Conservation (phyloP, 208 protist species). For the Trypanosoma platydactyli region DNA sequence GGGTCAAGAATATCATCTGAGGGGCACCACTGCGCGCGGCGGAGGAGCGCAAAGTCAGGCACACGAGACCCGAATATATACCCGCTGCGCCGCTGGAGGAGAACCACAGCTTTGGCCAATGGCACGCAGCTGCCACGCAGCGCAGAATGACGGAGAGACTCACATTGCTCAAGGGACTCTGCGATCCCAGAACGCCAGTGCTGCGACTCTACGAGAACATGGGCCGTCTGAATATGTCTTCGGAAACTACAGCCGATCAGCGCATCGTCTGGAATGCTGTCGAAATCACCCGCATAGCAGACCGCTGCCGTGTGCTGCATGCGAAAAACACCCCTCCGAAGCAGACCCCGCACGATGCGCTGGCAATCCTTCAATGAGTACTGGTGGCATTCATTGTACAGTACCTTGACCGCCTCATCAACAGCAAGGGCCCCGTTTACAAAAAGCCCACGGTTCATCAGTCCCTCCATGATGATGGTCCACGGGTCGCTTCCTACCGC, state of each 20-base stretch:
- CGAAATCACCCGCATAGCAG: constrained; percentile 45
- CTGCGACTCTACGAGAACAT: constrained; percentile 83
- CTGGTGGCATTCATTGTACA: constrained; percentile 75
- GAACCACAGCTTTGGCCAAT: constrained; percentile 62
- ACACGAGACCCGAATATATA: constrained; percentile 81
- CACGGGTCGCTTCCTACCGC: constrained; percentile 39
- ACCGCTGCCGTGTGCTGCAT: constrained; percentile 25
- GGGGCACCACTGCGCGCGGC: constrained; percentile 50
- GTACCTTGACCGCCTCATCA: constrained; percentile 73
- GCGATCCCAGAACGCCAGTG: constrained; percentile 63
- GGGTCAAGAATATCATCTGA: constrained; percentile 78
- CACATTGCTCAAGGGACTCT: constrained; percentile 59
- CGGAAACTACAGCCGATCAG: constrained; percentile 79
- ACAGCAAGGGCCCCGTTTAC: constrained; percentile 65
- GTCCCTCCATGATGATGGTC: constrained; percentile 65
- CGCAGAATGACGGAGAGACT: constrained; percentile 47
- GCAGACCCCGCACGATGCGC: constrained; percentile 35
- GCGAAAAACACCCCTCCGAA: constrained; percentile 38
- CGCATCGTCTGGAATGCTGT: constrained; percentile 59
- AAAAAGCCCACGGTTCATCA: constrained; percentile 86
- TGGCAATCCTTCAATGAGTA: constrained; percentile 63
- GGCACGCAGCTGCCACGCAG: constrained; percentile 38
- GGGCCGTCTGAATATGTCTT: constrained; percentile 64
- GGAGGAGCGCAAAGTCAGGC: constrained; percentile 70
- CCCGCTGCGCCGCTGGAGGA: constrained; percentile 78